Base-by-base conservation (phyloP, 2,329 filamentous ascomycete species). In the Fusarium papillatum region DNA sequence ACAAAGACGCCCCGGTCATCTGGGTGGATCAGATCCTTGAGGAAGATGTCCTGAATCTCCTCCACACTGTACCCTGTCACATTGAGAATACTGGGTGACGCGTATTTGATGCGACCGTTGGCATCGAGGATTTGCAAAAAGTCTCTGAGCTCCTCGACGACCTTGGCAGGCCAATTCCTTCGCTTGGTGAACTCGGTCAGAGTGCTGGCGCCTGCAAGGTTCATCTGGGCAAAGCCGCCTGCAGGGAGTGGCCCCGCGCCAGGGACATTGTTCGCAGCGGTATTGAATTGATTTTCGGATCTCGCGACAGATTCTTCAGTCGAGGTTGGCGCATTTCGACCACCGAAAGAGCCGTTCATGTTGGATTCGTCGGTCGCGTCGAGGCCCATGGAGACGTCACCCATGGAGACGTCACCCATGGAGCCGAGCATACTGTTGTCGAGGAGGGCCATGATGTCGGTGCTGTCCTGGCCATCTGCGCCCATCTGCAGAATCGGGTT, bases 61-160 rank as follows among this genome's bases (percentile, higher is more conserved):
- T 91, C 88, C 2, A 90, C 85, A 22, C 91, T 88, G 83, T 95
- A 96, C 60, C 96, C 96, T 3, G 95, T 96, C 46, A 98, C 88
- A 6, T 85, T 81, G 74, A 92, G 91, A 78, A 94, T 91, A 69
- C 94, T 97, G 1, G 95, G 94, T 41, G 95, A 98, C n/a, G 94
- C 92, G 81, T 97, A 98, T 70, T 94, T 90, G 78, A 98, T 93
- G 75, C 94, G 92, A 43, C 95, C 95, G 79, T 97, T 93, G 29
- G 95, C 91, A 59, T 95, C 95, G 64, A 98, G 90, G 70, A 98
- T 95, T 81, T 98, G 93, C 67, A 98, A 85, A 78, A 98, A 91
- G 83, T 98, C 96, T 81, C 93, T 94, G 78, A 98, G 88, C 87
- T 98, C 96, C 83, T 97, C 95, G 29, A 98, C 91, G 16, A 98